A percentile compares a stretch with the other conserved stretches of the same genome.
phyloP scores from a whole-genome alignment of 768 basidiomycete species.

The Podaxis pistillaris region DNA sequence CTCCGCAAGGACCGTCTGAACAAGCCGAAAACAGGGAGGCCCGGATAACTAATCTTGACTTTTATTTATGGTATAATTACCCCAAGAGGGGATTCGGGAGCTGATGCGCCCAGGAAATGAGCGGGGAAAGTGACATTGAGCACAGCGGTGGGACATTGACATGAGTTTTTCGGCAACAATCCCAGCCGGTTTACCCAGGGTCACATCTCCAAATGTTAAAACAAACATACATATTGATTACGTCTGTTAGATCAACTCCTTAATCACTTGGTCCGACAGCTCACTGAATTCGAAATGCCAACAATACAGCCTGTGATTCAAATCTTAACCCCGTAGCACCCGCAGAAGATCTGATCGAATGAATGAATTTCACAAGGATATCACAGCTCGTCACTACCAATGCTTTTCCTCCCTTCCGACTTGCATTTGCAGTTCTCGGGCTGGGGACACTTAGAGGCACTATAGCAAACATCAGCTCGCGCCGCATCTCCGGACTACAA shows the following conservation, averaged over 20 bases:
- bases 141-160: background rate
- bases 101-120: slow-evolving; percentile 6
- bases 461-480: background rate
- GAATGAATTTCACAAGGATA: background rate
- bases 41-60: slow-evolving; percentile 4
- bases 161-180: slow-evolving; percentile 11
- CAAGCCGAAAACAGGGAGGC: slow-evolving; percentile 2
- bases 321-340: too few relatives aligned
- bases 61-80: slow-evolving; percentile 1
- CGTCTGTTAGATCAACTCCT: background rate
- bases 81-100: background rate
- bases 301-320: too few relatives aligned
- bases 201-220: background rate
- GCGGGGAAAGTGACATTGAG: slow-evolving; percentile 5
- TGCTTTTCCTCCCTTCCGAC: background rate
- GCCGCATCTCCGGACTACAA: background rate
- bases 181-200: slow-evolving; percentile 9
- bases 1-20: slow-evolving; percentile 7
- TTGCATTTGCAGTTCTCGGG: background rate
- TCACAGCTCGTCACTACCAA: background rate
- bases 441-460: background rate
- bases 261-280: too few relatives aligned
- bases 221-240: background rate
- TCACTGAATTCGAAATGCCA: too few relatives aligned
- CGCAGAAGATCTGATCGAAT: background rate